phyloP scores from a whole-genome alignment of 305 asterid genomes.

The Fraxinus ornus region DNA sequence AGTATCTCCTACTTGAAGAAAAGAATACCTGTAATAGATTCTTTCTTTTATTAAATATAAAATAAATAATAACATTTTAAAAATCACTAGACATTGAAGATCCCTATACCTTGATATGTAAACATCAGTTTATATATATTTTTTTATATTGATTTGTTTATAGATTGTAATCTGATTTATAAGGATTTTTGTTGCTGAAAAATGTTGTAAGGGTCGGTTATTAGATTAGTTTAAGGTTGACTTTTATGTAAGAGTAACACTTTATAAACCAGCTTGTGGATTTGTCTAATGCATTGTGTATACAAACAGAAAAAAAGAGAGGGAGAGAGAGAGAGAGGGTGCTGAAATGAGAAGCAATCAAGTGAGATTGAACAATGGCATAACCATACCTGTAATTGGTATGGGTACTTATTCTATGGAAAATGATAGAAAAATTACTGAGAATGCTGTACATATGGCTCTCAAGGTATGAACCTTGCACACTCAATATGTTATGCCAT shows the following conservation, averaged over 20 bases:
- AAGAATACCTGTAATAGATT: neutral
- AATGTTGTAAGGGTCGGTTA: conserved; percentile 2
- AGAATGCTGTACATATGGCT: conserved; percentile 59
- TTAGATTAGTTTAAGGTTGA: conserved; percentile 32
- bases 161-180: conserved; percentile 29
- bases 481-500: neutral
- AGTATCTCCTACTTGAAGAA: neutral
- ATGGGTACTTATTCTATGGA: conserved; percentile 73
- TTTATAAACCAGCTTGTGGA: conserved; percentile 28
- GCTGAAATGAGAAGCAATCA: conserved; percentile 34
- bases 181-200: conserved; percentile 26
- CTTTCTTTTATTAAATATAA: neutral
- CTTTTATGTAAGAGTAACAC: conserved; percentile 29
- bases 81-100: conserved; percentile 4
- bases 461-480: conserved; percentile 45
- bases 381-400: conserved; percentile 57
- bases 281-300: conserved; percentile 28
- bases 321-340: neutral
- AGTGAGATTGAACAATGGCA: conserved; percentile 69
- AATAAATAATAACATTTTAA: neutral
- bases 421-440: conserved; percentile 51
- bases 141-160: conserved; percentile 13
- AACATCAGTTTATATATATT: neutral
- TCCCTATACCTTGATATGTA: conserved; percentile 17
- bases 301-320: neutral